These are phyloP conservation scores for Wickerhamiella sergipiensis DNA, from an alignment of 805 yeast species.

Conservation along the genomic window DNA sequence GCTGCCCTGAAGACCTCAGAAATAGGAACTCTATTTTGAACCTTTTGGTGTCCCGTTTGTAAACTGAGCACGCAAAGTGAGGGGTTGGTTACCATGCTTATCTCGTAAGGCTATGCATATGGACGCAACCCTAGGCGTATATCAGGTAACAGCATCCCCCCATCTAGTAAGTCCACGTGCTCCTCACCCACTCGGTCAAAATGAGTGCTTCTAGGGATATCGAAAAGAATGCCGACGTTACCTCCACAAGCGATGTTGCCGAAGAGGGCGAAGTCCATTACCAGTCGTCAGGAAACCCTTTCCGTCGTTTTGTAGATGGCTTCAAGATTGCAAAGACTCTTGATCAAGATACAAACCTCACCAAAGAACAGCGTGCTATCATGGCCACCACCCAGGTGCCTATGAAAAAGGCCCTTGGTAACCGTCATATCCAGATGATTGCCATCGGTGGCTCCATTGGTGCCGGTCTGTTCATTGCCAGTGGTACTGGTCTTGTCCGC, in stretches of 20 bases:
- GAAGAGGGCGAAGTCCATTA: not conserved
- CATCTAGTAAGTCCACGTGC: not conserved
- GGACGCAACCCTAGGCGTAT: not conserved
- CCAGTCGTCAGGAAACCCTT: not conserved
- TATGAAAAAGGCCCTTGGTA: constrained; percentile 25
- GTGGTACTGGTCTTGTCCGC: constrained; percentile 33
- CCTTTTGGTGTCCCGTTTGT: no score
- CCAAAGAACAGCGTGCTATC: constrained; percentile 22
- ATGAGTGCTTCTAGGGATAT: not conserved
- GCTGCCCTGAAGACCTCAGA: no score
- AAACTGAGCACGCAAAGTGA: no score
- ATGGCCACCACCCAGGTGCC: constrained; percentile 13
- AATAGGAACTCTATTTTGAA: no score
- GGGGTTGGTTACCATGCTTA: no score
- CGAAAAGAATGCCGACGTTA: not conserved
- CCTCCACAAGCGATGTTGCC: not conserved
- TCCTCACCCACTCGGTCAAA: not conserved
- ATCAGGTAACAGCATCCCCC: not conserved
- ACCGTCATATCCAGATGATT: constrained; percentile 37
- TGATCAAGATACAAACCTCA: constrained; percentile 24
- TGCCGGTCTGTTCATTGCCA: constrained; percentile 48
- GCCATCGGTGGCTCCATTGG: constrained; percentile 82
- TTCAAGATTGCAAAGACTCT: constrained; percentile 32
- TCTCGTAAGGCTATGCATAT: not conserved
- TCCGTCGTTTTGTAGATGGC: constrained; percentile 21